These are phyloP conservation scores for Aegle marmelos DNA, from an alignment of 345 rosid species.

Conservation along the genomic window DNA sequence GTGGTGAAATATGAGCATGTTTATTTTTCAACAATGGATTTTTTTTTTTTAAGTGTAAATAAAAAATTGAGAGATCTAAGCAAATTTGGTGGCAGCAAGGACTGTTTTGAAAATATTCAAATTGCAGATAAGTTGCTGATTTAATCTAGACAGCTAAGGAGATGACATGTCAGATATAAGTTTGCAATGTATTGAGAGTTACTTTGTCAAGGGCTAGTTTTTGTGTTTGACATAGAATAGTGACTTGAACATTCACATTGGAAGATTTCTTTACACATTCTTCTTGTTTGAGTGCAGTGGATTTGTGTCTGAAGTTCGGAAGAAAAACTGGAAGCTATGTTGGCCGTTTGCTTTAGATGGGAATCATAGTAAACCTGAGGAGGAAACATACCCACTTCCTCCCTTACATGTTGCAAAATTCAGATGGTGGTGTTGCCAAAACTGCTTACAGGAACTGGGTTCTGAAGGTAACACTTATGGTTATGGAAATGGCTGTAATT, in stretches of 20 bases:
- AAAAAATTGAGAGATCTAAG: not conserved
- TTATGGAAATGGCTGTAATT: slow-evolving; percentile 14
- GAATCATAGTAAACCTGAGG: slow-evolving; percentile 25
- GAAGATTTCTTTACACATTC: slow-evolving; percentile 6
- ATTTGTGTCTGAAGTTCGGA: slow-evolving; percentile 54
- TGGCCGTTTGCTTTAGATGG: slow-evolving; percentile 60
- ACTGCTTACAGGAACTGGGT: slow-evolving; percentile 35
- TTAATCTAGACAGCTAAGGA: not conserved
- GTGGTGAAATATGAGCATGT: not conserved
- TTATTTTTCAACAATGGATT: not conserved
- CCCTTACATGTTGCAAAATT: slow-evolving; percentile 47
- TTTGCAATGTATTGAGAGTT: not conserved
- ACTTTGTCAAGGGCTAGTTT: not conserved
- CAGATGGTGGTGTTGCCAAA: slow-evolving; percentile 54
- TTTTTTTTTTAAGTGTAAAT: not conserved
- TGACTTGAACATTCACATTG: not conserved
- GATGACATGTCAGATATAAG: not conserved
- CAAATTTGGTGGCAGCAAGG: not conserved
- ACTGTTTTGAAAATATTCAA: not conserved
- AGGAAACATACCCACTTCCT: slow-evolving; percentile 40
- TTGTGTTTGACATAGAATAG: slow-evolving; percentile 3
- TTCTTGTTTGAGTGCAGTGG: slow-evolving; percentile 50
- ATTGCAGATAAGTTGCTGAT: not conserved
- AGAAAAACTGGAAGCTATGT: slow-evolving; percentile 39
- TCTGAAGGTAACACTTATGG: slow-evolving; percentile 19